Percentiles rank a stretch among this genome's conserved stretches.
Evolutionary conservation across 768 basidiomycete genomes (phyloP).

Genomic region (Suillus tomentosus): DNA sequence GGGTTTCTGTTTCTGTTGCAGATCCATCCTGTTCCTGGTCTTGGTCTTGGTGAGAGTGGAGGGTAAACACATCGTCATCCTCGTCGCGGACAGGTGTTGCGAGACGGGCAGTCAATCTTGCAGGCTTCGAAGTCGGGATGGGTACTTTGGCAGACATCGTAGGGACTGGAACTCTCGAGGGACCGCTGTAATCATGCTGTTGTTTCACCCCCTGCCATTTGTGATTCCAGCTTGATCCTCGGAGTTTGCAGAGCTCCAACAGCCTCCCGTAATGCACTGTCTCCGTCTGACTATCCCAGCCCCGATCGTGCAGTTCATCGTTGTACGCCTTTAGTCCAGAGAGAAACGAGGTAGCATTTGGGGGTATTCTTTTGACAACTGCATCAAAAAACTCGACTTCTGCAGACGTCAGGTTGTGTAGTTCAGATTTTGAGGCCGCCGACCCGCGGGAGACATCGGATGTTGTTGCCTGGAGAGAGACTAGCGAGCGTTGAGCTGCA

Average conservation of each 20-base stretch:
- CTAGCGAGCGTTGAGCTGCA: constrained; percentile 19
- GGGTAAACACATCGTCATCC: constrained; percentile 44
- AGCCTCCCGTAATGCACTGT: constrained; percentile 82
- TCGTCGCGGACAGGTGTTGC: constrained; percentile 34
- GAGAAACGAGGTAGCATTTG: constrained; percentile 72
- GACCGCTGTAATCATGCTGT: constrained; percentile 45
- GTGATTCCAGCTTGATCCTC: constrained; percentile 76
- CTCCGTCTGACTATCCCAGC: constrained; percentile 75
- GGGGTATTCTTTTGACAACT: constrained; percentile 68
- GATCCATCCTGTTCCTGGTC: constrained; percentile 29
- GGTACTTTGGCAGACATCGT: constrained; percentile 20
- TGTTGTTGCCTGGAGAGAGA: constrained; percentile 14
- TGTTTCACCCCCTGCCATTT: constrained; percentile 78
- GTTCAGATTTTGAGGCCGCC: constrained; percentile 46
- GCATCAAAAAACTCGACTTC: constrained; percentile 77
- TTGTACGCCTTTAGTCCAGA: constrained; percentile 86
- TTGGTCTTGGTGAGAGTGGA: constrained; percentile 43
- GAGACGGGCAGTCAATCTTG: constrained; percentile 27
- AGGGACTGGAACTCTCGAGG: constrained; percentile 18
- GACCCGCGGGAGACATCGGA: constrained; percentile 45
- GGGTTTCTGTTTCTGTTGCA: constrained; percentile 22
- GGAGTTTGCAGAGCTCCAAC: constrained; percentile 79
- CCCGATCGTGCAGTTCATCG: constrained; percentile 70
- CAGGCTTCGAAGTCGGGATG: constrained; percentile 20
- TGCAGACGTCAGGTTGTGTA: constrained; percentile 48